Percentiles rank a stretch among this genome's conserved stretches.
These are phyloP conservation scores for Boletus calvinii DNA, from an alignment of 1,284 basidiomycete species.

Conservation along the genomic window DNA sequence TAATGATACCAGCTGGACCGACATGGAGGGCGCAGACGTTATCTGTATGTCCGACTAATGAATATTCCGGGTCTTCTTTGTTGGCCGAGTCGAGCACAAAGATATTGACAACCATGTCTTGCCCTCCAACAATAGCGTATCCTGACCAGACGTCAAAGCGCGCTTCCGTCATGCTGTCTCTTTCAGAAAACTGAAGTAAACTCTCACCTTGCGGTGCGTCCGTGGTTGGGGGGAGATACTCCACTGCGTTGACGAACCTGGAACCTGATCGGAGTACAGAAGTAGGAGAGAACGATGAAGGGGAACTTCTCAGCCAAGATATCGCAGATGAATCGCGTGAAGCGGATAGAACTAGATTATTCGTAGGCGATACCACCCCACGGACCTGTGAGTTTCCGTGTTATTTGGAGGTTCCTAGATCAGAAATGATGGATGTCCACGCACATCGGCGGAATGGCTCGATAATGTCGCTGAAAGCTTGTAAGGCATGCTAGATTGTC, in stretches of 20 bases:
- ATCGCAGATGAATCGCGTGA: slow-evolving; percentile 90
- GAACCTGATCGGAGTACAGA: slow-evolving; percentile 66
- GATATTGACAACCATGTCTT: slow-evolving; percentile 82
- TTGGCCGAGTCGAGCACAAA: slow-evolving; percentile 59
- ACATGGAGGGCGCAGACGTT: slow-evolving; percentile 90
- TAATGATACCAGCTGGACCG: slow-evolving; percentile 66
- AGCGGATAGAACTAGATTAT: slow-evolving; percentile 78
- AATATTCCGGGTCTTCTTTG: slow-evolving; percentile 71
- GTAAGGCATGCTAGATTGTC: slow-evolving; percentile 60
- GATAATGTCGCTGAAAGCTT: slow-evolving; percentile 78
- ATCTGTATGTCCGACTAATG: slow-evolving; percentile 84
- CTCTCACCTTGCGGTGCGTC: slow-evolving; percentile 67
- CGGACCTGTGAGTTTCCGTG: slow-evolving; percentile 57
- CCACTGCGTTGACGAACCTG: slow-evolving; percentile 81
- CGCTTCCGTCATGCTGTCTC: slow-evolving; percentile 2
- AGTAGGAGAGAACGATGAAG: slow-evolving; percentile 51
- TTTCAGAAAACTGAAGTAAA: slow-evolving; percentile 9
- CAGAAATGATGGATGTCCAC: slow-evolving; percentile 31
- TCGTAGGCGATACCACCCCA: slow-evolving; percentile 65
- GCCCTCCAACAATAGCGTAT: slow-evolving; percentile 80
- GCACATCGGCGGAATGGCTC: slow-evolving; percentile 72
- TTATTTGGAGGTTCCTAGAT: neutral
- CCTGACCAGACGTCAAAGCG: slow-evolving; percentile 45
- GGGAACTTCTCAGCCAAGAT: slow-evolving; percentile 67
- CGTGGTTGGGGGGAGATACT: slow-evolving; percentile 66